A percentile compares a stretch with the other conserved stretches of the same genome.
These are phyloP conservation scores for Nitzschia palea DNA, from an alignment of 108 stramenopile genomes.

Conservation along the genomic window DNA sequence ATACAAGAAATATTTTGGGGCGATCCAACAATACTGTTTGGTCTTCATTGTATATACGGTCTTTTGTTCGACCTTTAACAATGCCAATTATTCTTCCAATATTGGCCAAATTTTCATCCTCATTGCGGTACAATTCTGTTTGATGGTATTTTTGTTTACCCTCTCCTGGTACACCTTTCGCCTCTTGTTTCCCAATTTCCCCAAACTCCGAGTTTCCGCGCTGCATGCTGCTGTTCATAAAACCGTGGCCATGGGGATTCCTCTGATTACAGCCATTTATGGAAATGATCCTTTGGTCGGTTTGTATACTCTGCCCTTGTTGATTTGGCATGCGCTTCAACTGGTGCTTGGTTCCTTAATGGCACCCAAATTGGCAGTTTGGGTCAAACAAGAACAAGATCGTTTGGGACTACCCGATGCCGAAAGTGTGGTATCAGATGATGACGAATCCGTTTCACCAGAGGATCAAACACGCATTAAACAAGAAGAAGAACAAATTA, in stretches of 20 bases:
- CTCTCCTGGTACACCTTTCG: slow-evolving; percentile 43
- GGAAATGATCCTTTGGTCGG: slow-evolving; percentile 43
- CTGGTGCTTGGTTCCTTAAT: slow-evolving; percentile 57
- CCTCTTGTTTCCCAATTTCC: slow-evolving; percentile 39
- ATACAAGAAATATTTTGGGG: slow-evolving; percentile 47
- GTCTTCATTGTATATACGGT: slow-evolving; percentile 70
- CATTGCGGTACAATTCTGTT: slow-evolving; percentile 40
- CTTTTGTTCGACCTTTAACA: slow-evolving; percentile 50
- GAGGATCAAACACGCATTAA: no score
- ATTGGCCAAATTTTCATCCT: slow-evolving; percentile 51
- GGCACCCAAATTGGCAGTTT: slow-evolving; percentile 31
- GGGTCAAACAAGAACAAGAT: slow-evolving; percentile 42
- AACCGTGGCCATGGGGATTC: slow-evolving; percentile 71
- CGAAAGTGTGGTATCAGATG: no score
- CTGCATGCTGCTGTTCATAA: slow-evolving; percentile 72
- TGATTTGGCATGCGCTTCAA: slow-evolving; percentile 82
- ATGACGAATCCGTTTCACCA: slow-evolving; percentile 18
- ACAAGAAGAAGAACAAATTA: no score
- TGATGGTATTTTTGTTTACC: slow-evolving; percentile 35
- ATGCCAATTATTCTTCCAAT: slow-evolving; percentile 2
- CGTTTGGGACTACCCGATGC: slow-evolving; percentile 25
- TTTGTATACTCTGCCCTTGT: slow-evolving; percentile 62
- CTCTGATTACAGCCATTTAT: slow-evolving; percentile 74
- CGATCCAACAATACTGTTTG: slow-evolving; percentile 46
- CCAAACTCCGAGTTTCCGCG: slow-evolving; percentile 56